Evolutionary conservation across 2,329 filamentous ascomycete species (phyloP), one percentile per base, ranked within the genome.

Genomic region (Penicillium sp.): DNA sequence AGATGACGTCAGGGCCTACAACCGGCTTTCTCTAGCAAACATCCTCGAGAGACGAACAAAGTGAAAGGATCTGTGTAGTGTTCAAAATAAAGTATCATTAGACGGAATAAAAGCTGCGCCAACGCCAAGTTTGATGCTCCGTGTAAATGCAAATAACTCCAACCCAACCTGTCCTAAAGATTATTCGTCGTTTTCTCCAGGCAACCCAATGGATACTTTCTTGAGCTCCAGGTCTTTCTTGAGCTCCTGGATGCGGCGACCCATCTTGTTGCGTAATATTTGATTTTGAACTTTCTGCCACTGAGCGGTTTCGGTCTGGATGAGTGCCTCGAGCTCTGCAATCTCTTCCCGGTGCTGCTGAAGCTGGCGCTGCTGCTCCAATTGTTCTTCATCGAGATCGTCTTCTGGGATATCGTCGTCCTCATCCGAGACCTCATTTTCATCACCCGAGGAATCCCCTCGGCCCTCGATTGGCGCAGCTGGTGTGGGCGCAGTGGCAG

Each of bases 291-390:
- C 73, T 41, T 69, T 69, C 64, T 79, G 75, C 72, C 75, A 78
- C 44, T 73, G 71, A 33, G 67, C 66, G 0, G 74, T 78, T 56
- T 78, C 75, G 2, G 71, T 66, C 11, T 70, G 69, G 41, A 79
- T 75, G 35, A 76, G 64, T 3, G 71, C 70, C 52, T 80, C 77
- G 19, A 80, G 63, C 53, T 80, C 78, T 1, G 69, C 71, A 57
- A 81, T 77, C 56, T 79, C 73, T 60, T 81, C 79, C 14, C 76
- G 76, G 49, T 77, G 76, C 56, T 80, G 75, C 58, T 79, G 76
- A 35, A 77, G 64, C 46, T 78, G 74, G 27, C 70, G 76, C 55
- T 75, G 77, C 58, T 71, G 73, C 62, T 77, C 77, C 18, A 74
- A 63, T 27, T 77, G 73, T 43, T 79, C 78, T n/a, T 79, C 77